Conservation (phyloP, 257 asterid genomes). For the Solanum chmielewskii region DNA sequence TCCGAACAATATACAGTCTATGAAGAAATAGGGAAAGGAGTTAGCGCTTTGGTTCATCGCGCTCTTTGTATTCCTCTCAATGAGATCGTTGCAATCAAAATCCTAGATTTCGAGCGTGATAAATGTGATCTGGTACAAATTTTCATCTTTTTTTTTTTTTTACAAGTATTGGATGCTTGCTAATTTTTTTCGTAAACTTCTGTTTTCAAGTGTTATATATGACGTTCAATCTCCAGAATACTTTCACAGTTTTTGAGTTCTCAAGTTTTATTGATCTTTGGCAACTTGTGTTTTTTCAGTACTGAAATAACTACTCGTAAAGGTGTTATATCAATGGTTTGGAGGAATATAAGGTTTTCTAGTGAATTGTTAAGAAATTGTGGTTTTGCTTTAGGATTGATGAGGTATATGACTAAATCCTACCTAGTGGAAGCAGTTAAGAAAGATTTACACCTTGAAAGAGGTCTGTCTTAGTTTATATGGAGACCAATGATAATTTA, state of each 20-base stretch:
- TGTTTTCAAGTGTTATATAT: background rate
- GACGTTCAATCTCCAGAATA: background rate
- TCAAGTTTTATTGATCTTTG: background rate
- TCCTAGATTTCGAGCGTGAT: slow-evolving; percentile 88
- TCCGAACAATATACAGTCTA: background rate
- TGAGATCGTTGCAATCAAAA: slow-evolving; percentile 74
- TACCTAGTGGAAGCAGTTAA: background rate
- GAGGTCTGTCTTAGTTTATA: background rate
- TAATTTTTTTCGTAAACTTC: background rate
- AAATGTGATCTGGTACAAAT: slow-evolving; percentile 59
- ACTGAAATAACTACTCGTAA: background rate
- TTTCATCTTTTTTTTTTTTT: background rate
- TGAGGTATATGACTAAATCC: background rate
- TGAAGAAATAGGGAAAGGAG: slow-evolving; percentile 74
- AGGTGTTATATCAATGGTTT: background rate
- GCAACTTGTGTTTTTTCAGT: background rate
- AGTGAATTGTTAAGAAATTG: background rate
- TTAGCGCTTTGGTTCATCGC: slow-evolving; percentile 63
- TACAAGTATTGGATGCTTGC: background rate
- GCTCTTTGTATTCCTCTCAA: slow-evolving; percentile 55
- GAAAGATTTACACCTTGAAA: background rate
- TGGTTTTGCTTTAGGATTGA: background rate
- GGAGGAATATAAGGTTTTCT: background rate
- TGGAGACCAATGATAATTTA: background rate
- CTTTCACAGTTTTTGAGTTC: background rate